A percentile compares a stretch with the other conserved stretches of the same genome.
phyloP scores from a whole-genome alignment of 345 rosid genomes.

The Eucalyptus erythrocorys region DNA sequence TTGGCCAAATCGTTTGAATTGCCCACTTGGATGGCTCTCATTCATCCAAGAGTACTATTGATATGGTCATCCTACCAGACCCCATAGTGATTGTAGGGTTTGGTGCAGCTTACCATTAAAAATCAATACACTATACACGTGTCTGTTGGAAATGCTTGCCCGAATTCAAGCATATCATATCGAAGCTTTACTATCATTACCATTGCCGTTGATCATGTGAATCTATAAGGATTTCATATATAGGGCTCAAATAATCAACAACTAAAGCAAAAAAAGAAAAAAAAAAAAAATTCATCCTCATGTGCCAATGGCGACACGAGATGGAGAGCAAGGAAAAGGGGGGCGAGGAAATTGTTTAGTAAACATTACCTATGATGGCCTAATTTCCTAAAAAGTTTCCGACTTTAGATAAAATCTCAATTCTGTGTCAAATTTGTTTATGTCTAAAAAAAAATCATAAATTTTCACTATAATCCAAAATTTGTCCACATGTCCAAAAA shows the following conservation, averaged over 20 bases:
- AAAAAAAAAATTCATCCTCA: not conserved
- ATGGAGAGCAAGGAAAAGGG: not conserved
- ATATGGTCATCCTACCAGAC: not conserved
- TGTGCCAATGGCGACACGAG: not conserved
- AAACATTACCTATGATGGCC: not conserved
- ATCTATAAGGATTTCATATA: not conserved
- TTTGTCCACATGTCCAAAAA: not conserved
- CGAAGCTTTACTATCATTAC: not conserved
- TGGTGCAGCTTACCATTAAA: not conserved
- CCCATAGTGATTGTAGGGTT: not conserved
- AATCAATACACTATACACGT: not conserved
- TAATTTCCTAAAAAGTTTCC: not conserved
- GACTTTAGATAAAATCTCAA: not conserved
- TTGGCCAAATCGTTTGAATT: not conserved
- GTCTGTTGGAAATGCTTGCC: not conserved
- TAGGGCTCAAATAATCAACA: not conserved
- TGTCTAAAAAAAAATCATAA: not conserved
- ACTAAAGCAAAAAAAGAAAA: not conserved
- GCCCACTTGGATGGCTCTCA: not conserved
- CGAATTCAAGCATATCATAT: not conserved
- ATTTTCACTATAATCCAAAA: not conserved
- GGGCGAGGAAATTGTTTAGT: not conserved
- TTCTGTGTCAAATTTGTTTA: rapidly evolving
- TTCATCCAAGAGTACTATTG: not conserved
- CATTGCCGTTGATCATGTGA: not conserved